Evolutionary conservation across 2,329 filamentous ascomycete genomes (phyloP).

Genomic region (Malbranchea zuffiana): DNA sequence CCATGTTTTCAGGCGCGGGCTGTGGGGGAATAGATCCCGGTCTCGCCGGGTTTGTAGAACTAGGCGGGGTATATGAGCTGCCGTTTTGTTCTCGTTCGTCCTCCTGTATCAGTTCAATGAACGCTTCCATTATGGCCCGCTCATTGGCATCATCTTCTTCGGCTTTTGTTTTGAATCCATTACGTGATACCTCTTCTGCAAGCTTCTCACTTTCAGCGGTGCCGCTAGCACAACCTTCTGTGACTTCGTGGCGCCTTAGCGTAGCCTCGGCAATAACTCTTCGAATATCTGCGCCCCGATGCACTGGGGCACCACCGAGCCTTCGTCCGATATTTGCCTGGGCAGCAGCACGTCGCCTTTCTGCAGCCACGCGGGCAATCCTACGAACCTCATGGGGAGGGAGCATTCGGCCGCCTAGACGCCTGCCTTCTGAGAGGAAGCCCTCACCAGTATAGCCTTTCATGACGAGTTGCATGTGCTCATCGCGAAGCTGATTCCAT

Average conservation of each 20-base stretch:
- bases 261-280: conserved; percentile 61
- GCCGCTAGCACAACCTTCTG: conserved; percentile 65
- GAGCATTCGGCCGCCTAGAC: conserved; percentile 57
- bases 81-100: conserved; percentile 55
- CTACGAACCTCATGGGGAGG: conserved; percentile 63
- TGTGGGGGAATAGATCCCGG: conserved; percentile 19
- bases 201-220: conserved; percentile 57
- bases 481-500: conserved; percentile 81
- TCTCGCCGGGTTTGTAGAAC: conserved; percentile 43
- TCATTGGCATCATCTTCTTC: conserved; percentile 87
- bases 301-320: conserved; percentile 53
- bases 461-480: conserved; percentile 61
- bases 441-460: conserved; percentile 89
- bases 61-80: conserved; percentile 44
- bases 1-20: conserved; percentile 22
- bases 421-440: conserved; percentile 65
- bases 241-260: conserved; percentile 54
- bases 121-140: conserved; percentile 68
- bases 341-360: conserved; percentile 50
- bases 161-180: conserved; percentile 70
- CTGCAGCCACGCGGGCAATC: conserved; percentile 61
- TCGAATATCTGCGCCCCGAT: conserved; percentile 57
- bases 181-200: conserved; percentile 53
- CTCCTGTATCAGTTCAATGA: conserved; percentile 78
- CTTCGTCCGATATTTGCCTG: conserved; percentile 56